Percentiles rank a stretch among this genome's conserved stretches.
Conservation (phyloP, 1,284 basidiomycete genomes). For the Cryptococcus floricola region DNA sequence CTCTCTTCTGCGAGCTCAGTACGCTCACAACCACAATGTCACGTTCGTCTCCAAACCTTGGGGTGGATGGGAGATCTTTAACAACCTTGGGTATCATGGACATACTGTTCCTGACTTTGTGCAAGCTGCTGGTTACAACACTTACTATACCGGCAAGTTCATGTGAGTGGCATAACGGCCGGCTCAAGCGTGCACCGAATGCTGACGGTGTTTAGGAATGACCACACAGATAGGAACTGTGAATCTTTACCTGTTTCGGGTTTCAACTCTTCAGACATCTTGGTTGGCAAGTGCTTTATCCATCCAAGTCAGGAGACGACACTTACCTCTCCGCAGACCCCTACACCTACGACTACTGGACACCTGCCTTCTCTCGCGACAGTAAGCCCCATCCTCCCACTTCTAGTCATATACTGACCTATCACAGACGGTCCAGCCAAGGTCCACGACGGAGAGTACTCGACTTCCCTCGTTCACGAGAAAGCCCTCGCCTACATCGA, state of each 20-base stretch:
- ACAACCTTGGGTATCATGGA: conserved; percentile 29
- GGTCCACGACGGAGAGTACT: conserved; percentile 25
- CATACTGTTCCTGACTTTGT: conserved; percentile 35
- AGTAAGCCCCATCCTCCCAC: conserved; percentile 2
- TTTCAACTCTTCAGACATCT: conserved; percentile 24
- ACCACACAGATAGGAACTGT: conserved; percentile 27
- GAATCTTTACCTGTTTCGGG: conserved; percentile 21
- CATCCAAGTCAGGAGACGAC: too few species aligned
- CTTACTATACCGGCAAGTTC: conserved; percentile 38
- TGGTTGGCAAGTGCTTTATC: conserved; percentile 14
- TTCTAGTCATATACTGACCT: background rate
- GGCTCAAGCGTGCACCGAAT: too few species aligned
- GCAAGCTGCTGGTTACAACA: conserved; percentile 32
- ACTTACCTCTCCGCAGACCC: conserved; percentile 19
- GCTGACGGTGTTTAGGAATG: conserved; percentile 20
- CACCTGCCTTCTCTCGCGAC: conserved; percentile 21
- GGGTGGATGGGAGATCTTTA: conserved; percentile 37
- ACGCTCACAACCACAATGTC: conserved; percentile 39
- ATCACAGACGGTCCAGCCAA: conserved; percentile 18
- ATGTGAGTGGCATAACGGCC: conserved; percentile 17
- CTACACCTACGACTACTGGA: conserved; percentile 40
- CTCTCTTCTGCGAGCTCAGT: conserved; percentile 29
- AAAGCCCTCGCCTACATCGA: conserved; percentile 31
- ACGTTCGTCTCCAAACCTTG: conserved; percentile 29
- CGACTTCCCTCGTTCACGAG: conserved; percentile 30